Evolutionary conservation across 2,329 filamentous ascomycete species (phyloP).

Genomic region (Hymenotorrendiella dingleyae): DNA sequence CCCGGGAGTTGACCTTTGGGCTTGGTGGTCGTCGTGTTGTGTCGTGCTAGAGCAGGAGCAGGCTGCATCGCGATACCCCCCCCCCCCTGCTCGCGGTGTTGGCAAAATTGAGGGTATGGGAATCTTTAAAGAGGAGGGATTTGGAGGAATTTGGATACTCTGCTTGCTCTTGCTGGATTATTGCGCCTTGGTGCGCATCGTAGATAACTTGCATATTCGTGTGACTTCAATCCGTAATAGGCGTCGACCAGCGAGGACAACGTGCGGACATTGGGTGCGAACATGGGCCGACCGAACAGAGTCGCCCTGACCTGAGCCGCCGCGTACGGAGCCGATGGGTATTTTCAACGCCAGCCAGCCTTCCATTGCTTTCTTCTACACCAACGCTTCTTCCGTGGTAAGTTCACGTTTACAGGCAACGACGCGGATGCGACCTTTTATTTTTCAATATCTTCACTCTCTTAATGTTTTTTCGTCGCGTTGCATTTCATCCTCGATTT

Average conservation of each 20-base stretch:
- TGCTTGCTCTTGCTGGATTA: constrained; percentile 4
- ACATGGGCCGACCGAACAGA: background rate
- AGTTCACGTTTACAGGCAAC: background rate
- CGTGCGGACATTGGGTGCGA: background rate
- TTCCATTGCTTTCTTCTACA: too few relatives aligned
- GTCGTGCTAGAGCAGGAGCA: too few relatives aligned
- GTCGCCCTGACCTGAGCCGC: background rate
- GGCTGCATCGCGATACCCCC: too few relatives aligned
- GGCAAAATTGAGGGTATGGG: background rate
- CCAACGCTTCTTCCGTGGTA: background rate
- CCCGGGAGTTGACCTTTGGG: too few relatives aligned
- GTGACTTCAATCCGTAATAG: constrained; percentile 23
- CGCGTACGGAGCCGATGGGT: too few relatives aligned
- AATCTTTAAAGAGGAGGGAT: constrained; percentile 1
- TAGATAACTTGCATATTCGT: constrained; percentile 26
- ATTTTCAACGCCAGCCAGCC: too few relatives aligned
- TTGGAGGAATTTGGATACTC: background rate
- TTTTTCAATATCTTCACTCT: background rate
- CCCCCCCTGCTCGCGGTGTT: too few relatives aligned
- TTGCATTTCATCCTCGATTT: background rate
- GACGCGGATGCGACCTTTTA: background rate
- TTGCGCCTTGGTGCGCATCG: constrained; percentile 12
- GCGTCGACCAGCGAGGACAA: too few relatives aligned
- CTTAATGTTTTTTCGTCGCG: background rate
- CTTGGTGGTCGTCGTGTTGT: too few relatives aligned